These are phyloP conservation scores for Penicillium odoratum DNA, from an alignment of 495 filamentous ascomycete species.

Conservation along the genomic window DNA sequence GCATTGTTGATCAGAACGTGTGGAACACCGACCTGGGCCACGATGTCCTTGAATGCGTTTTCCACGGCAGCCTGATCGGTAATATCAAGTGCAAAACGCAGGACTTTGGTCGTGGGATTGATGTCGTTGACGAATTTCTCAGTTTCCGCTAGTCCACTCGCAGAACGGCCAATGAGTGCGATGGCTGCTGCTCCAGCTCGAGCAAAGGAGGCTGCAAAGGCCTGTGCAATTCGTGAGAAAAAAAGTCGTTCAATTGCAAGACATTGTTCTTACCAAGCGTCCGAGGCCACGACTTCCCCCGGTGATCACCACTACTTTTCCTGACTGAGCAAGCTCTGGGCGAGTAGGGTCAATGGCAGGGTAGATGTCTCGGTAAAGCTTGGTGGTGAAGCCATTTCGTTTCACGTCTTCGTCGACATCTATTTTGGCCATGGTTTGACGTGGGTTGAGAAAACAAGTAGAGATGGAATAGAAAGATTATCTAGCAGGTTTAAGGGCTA, in stretches of 20 bases:
- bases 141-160: conserved; percentile 16
- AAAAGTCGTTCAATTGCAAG: neutral
- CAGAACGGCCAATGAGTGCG: conserved; percentile 29
- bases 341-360: conserved; percentile 34
- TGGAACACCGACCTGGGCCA: conserved; percentile 35
- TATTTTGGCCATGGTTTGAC: conserved; percentile 5
- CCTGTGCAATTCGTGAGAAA: conserved; percentile 3
- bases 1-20: conserved; percentile 51
- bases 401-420: conserved; percentile 20
- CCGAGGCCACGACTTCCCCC: conserved; percentile 40
- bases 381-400: conserved; percentile 23
- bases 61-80: conserved; percentile 28
- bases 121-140: conserved; percentile 23
- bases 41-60: conserved; percentile 36
- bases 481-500: neutral
- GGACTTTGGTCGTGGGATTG: conserved; percentile 25
- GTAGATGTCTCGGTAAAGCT: conserved; percentile 31
- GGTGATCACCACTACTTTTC: conserved; percentile 42
- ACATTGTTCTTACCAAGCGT: conserved; percentile 4
- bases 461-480: neutral
- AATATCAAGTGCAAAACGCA: conserved; percentile 31
- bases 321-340: conserved; percentile 31
- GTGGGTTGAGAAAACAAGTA: neutral
- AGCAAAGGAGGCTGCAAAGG: conserved; percentile 17
- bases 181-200: conserved; percentile 18